phyloP scores from a whole-genome alignment of 1,139 yeast genomes.

The Kodamaea arcana region DNA sequence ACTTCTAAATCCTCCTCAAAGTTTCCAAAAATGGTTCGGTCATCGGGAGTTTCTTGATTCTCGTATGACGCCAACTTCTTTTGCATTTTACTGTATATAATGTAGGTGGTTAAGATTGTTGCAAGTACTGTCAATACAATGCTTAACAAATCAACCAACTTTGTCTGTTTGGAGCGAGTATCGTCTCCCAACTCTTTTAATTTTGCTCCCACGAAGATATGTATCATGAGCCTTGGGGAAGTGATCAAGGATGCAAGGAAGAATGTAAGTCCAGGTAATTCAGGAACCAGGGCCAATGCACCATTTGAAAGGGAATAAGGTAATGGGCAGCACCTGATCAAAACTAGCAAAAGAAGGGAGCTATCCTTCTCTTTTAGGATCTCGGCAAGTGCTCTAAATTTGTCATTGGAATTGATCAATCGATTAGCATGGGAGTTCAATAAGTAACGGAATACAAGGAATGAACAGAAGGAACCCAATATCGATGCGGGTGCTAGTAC shows the following conservation, averaged over 20 bases:
- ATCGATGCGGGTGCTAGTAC: slow-evolving; percentile 66
- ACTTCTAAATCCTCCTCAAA: slow-evolving; percentile 28
- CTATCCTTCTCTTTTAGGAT: slow-evolving; percentile 59
- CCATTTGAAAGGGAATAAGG: slow-evolving; percentile 93
- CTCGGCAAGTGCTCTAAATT: slow-evolving; percentile 70
- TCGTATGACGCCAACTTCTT: slow-evolving; percentile 30
- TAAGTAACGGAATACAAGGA: slow-evolving; percentile 60
- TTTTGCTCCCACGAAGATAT: slow-evolving; percentile 76
- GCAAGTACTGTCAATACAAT: slow-evolving; percentile 56
- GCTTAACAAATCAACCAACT: slow-evolving; percentile 59
- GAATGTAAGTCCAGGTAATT: slow-evolving; percentile 58
- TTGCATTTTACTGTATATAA: slow-evolving; percentile 64
- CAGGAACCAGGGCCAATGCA: slow-evolving; percentile 83
- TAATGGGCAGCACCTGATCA: slow-evolving; percentile 82
- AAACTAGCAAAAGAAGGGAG: slow-evolving; percentile 60
- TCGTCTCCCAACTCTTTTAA: slow-evolving; percentile 65
- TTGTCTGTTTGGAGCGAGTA: slow-evolving; percentile 47
- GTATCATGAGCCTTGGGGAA: slow-evolving; percentile 76
- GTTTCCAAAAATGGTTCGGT: slow-evolving; percentile 35
- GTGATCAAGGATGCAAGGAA: slow-evolving; percentile 69
- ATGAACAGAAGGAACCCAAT: slow-evolving; percentile 70
- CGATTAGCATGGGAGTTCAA: slow-evolving; percentile 52
- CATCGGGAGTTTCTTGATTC: slow-evolving; percentile 23
- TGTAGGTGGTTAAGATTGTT: slow-evolving; percentile 60
- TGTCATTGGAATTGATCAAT: slow-evolving; percentile 51